Evolutionary conservation across 225 moss, liverwort and hornwort genomes (phyloP), one percentile per base, ranked within the genome.

Genomic region (Pseudoscleropodium purum): DNA sequence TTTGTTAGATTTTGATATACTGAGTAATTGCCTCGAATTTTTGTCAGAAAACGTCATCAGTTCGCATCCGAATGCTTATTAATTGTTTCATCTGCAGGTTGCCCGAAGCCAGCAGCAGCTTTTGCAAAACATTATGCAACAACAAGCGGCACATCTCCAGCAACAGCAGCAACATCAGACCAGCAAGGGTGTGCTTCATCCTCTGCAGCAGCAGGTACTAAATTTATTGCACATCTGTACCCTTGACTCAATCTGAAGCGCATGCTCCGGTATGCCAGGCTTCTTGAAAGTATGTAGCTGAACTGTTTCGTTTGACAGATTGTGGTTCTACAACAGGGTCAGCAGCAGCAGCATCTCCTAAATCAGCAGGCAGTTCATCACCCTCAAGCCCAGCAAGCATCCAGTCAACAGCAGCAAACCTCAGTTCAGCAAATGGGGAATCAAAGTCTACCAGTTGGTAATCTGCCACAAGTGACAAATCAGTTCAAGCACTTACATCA

Each of bases 271-370:
- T 57, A 60, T 27, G 34, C 79, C 31, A 74, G 77, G 10, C 57
- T 87, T 26, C 41, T 75, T 86, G 79, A 64, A 83, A 30, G 15
- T 52, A 75, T 74, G 34, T 80, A 56, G 59, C 87, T 87, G 27
- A 93, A 68, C 30, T 87, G 11, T 59, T 16, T 89, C 24, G 10
- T 84, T 66, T 88, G 82, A 76, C 92, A 93, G 94, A 92, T 95
- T 56, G 90, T 97, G 81, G 95, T 94, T 64, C 90, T 94, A 34
- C 96, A 95, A 85, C 96, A 93, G 89, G 87, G 94, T 47, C 94
- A 92, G 6, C 85, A 85, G 85, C 94, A 94, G 79, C 94, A 91
- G 67, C 91, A 89, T 84, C 82, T 94, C 25, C 81, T 93, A 54
- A 92, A 88, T 73, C 93, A 94, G 84, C 94, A 92, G 82, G 89